Evolutionary conservation across 1,284 basidiomycete genomes (phyloP), one percentile per base, ranked within the genome.

Genomic region (Inonotus obliquus): DNA sequence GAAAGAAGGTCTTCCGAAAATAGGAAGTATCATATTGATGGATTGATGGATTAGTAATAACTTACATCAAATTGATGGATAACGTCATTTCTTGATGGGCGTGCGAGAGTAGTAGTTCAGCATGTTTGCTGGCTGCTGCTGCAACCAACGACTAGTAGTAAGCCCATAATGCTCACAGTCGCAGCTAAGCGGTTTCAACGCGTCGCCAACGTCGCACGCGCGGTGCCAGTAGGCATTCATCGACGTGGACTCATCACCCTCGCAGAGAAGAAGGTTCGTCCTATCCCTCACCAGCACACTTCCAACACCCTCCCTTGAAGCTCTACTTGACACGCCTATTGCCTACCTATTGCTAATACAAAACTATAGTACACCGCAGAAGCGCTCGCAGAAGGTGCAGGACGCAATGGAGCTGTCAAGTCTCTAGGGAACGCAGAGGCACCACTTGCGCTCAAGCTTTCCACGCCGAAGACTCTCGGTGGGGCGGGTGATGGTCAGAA

Each of bases 401-500:
- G 85, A 2, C 79, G 84, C 65, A 80, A 79, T 59, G 83, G 84
- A 1, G 63, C 72, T 17, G 80, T 83, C 44, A 69, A 73, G 32
- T 80, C 78, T 1, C 69, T 77, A 48, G 77, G 75, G 25, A 74
- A 73, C 49, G 77, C 74, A 27, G 73, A 72, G n/a, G 59, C 68
- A 0, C 68, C 70, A 4, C 69, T 84, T 60, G 71, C 76, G 29
- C 69, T 86, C 47, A 71, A 77, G 47, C 75, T 86, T n/a, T 76
- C 79, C 4, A 68, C 67, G 14, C 85, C 84, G 5, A 82, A 80
- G 63, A 80, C 77, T 52, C 68, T 86, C 44, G 84, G 84, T 29
- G 84, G 84, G 10, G 69, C 71, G 4, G 83, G 84, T 19, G 74
- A 81, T 17, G 84, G 84, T 25, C 73, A 81, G 64, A 86, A 86